Evolutionary conservation across 345 rosid genomes (phyloP).

Genomic region (Kandelia obovata): DNA sequence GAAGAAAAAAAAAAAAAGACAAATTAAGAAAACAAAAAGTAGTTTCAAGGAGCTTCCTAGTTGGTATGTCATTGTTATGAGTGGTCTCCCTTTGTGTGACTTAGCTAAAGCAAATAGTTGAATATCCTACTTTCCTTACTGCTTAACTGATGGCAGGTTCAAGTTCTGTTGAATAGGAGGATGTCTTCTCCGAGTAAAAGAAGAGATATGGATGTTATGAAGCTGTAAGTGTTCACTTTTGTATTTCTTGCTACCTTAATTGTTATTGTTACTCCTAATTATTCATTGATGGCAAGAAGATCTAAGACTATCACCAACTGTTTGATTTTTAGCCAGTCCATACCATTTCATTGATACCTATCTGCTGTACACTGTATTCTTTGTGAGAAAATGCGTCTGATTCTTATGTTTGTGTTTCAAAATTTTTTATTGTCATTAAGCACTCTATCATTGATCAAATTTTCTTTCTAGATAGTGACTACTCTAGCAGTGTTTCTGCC

Average conservation of each 20-base stretch:
- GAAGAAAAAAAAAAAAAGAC: not conserved
- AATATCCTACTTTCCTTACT: no score
- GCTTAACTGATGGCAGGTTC: not conserved
- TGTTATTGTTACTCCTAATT: not conserved
- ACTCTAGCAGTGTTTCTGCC: not conserved
- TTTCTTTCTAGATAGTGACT: not conserved
- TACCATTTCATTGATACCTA: no score
- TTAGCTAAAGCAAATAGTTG: no score
- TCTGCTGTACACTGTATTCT: no score
- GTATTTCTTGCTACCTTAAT: not conserved
- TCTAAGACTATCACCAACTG: not conserved
- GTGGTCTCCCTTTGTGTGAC: no score
- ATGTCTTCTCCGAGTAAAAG: slow-evolving; percentile 42
- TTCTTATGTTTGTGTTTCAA: no score
- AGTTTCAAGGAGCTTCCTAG: no score
- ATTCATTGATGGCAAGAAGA: not conserved
- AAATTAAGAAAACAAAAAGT: not conserved
- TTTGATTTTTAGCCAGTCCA: no score
- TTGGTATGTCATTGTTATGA: no score
- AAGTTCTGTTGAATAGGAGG: not conserved
- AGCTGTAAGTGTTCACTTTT: slow-evolving; percentile 20
- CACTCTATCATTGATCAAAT: not conserved
- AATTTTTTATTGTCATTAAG: no score
- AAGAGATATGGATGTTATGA: slow-evolving; percentile 45
- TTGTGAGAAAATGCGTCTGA: no score